phyloP scores from a whole-genome alignment of 257 asterid genomes.

The Solanum tarijense region DNA sequence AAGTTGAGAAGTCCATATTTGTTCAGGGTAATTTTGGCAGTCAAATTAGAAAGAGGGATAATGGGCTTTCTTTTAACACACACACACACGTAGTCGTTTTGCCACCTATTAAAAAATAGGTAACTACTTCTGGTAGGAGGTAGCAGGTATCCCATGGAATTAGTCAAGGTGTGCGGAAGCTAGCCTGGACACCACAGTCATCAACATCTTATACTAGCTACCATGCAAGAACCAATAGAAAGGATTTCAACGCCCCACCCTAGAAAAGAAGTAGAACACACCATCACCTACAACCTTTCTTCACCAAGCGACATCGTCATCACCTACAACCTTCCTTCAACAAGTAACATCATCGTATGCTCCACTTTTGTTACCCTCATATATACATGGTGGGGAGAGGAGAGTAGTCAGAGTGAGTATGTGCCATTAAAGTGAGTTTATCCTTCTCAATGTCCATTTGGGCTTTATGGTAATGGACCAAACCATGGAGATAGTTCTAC shows the following conservation, averaged over 20 bases:
- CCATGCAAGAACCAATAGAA: not conserved
- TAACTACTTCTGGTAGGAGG: no score
- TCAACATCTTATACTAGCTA: not conserved
- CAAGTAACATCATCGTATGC: not conserved
- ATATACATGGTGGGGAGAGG: not conserved
- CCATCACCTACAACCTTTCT: not conserved
- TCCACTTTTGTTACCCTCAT: not conserved
- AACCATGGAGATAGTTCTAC: not conserved
- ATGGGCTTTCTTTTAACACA: not conserved
- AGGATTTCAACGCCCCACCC: not conserved
- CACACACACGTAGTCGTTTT: not conserved
- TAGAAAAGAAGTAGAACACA: not conserved
- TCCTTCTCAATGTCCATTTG: not conserved
- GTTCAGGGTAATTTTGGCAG: not conserved
- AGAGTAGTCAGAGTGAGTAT: not conserved
- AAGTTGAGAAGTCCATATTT: not conserved
- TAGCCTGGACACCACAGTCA: no score
- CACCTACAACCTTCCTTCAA: not conserved
- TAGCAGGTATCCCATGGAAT: no score
- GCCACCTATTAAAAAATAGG: not conserved
- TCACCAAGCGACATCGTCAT: not conserved
- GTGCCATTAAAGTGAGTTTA: not conserved
- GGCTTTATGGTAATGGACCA: conserved; percentile 1
- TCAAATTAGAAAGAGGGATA: not conserved
- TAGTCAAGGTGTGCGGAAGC: no score